Percentiles rank a stretch among this genome's conserved stretches.
Evolutionary conservation across 495 filamentous ascomycete genomes (phyloP).

Genomic region (Trichoderma erinaceum): DNA sequence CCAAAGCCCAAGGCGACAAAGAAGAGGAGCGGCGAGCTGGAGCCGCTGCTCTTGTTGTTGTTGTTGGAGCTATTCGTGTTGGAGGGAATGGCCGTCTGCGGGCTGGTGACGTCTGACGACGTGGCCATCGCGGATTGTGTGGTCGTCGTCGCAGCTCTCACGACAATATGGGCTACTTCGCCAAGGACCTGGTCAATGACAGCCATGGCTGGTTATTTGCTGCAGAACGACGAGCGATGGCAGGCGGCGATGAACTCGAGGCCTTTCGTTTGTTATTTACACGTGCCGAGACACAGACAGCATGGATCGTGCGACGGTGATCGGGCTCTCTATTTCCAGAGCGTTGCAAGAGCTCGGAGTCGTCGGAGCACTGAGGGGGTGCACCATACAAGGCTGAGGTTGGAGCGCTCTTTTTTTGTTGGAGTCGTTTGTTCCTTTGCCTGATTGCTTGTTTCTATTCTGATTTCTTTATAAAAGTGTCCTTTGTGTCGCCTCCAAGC

Average conservation of each 20-base stretch:
- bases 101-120: neutral
- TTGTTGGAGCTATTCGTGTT: constrained; percentile 21
- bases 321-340: constrained; percentile 2
- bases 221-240: neutral
- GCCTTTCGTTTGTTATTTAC: neutral
- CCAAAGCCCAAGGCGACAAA: constrained; percentile 97
- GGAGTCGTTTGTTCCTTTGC: neutral
- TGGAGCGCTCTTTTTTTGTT: neutral
- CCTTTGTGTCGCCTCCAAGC: neutral
- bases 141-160: constrained; percentile 19
- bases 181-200: constrained; percentile 27
- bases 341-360: constrained; percentile 9
- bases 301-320: constrained; percentile 6
- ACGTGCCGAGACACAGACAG: constrained; percentile 1
- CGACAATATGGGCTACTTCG: constrained; percentile 28
- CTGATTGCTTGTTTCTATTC: neutral
- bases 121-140: constrained; percentile 15
- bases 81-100: constrained; percentile 9
- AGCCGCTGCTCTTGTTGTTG: constrained; percentile 16
- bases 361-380: neutral
- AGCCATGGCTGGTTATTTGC: constrained; percentile 21
- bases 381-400: constrained; percentile 11
- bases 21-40: constrained; percentile 71
- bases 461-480: neutral
- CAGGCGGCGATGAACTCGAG: neutral